Evolutionary conservation across 768 basidiomycete species (phyloP).

Genomic region (Rhodotorula kratochvilovae): DNA sequence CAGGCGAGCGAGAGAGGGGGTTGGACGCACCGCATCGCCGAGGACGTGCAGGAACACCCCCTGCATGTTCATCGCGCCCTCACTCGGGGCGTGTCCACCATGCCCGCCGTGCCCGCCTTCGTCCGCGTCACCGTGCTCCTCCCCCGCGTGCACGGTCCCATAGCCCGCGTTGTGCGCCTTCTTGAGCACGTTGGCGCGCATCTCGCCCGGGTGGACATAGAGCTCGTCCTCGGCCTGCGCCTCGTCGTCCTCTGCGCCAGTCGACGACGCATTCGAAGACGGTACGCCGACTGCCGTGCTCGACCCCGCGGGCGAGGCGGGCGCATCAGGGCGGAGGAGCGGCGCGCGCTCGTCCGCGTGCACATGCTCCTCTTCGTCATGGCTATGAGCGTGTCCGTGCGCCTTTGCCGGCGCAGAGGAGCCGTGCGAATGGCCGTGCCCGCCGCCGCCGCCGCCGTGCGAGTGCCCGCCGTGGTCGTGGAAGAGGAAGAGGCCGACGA

Average conservation of each 20-base stretch:
- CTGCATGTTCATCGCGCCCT: slow-evolving; percentile 95
- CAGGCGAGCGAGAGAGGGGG: rapidly evolving
- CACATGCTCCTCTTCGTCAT: background rate
- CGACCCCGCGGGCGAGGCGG: background rate
- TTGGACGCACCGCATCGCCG: slow-evolving; percentile 71
- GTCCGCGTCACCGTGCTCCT: background rate
- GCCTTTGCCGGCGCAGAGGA: background rate
- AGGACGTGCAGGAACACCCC: slow-evolving; percentile 89
- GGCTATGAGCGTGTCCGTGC: slow-evolving; percentile 5
- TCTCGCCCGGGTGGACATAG: slow-evolving; percentile 59
- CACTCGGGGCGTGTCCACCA: slow-evolving; percentile 43
- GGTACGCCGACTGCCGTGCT: background rate
- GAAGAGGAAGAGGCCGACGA: slow-evolving; percentile 89
- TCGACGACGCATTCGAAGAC: slow-evolving; percentile 4
- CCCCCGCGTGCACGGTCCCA: background rate
- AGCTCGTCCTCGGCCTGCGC: slow-evolving; percentile 52
- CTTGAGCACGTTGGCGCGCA: slow-evolving; percentile 56
- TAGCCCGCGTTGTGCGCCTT: slow-evolving; percentile 70
- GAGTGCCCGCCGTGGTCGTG: slow-evolving; percentile 58
- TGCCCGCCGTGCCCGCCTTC: slow-evolving; percentile 22
- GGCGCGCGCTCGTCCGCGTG: slow-evolving; percentile 29
- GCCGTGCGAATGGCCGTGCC: slow-evolving; percentile 45
- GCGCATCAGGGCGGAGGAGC: slow-evolving; percentile 3
- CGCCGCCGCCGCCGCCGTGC: slow-evolving; percentile 36
- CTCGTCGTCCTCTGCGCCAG: background rate